phyloP scores from a whole-genome alignment of 1,284 basidiomycete species.

The Abortiporus biennis region DNA sequence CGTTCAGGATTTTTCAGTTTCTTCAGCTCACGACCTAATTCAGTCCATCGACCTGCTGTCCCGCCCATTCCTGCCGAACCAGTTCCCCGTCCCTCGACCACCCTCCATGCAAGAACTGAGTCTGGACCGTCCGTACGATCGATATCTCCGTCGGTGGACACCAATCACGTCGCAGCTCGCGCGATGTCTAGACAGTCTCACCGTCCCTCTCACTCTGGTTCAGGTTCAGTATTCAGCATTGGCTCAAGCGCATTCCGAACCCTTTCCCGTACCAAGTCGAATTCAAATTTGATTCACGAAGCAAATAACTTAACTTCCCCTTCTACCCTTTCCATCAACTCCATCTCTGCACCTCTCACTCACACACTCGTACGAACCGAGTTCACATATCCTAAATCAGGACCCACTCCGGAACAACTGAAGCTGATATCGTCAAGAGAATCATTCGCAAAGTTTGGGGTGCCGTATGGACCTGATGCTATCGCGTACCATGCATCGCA shows the following conservation, averaged over 20 bases:
- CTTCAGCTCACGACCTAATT: constrained; percentile 17
- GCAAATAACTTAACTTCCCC: constrained; percentile 30
- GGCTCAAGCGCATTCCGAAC: neutral
- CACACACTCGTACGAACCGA: constrained; percentile 44
- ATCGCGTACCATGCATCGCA: constrained; percentile 33
- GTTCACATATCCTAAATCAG: constrained; percentile 40
- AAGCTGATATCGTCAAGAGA: constrained; percentile 42
- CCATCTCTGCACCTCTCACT: constrained; percentile 43
- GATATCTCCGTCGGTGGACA: constrained; percentile 8
- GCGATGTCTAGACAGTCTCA: constrained; percentile 15
- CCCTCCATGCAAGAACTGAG: constrained; percentile 15
- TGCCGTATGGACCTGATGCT: constrained; percentile 46
- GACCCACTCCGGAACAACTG: constrained; percentile 48
- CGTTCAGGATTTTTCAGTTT: constrained; percentile 19
- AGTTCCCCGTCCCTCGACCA: constrained; percentile 6
- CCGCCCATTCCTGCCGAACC: constrained; percentile 10
- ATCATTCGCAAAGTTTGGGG: constrained; percentile 39
- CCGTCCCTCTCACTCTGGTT: constrained; percentile 23
- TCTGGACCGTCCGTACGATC: constrained; percentile 16
- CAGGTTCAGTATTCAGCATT: constrained; percentile 4
- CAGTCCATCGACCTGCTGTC: constrained; percentile 1
- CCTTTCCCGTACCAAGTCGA: constrained; percentile 18
- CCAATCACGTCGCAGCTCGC: constrained; percentile 16
- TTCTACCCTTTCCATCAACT: constrained; percentile 37
- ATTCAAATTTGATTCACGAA: constrained; percentile 28